Evolutionary conservation across 2,329 filamentous ascomycete genomes (phyloP).

Genomic region (Trichoderma citrinoviride): DNA sequence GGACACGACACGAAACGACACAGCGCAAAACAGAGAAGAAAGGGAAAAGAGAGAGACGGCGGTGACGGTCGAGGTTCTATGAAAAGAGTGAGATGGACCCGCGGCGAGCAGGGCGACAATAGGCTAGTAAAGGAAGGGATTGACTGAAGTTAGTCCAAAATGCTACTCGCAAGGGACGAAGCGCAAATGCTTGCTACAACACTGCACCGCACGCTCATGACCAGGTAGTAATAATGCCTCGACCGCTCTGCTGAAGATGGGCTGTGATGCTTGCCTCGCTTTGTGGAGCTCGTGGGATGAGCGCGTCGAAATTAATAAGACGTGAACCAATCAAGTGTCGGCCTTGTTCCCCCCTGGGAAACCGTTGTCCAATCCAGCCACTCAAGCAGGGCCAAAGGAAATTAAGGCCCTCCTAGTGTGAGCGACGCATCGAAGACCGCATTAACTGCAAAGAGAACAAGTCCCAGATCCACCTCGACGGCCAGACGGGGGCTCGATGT

Average conservation of each 20-base stretch:
- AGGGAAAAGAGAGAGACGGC: slow-evolving; percentile 20
- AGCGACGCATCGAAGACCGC: slow-evolving; percentile 15
- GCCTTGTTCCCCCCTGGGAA: slow-evolving; percentile 26
- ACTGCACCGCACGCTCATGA: not conserved
- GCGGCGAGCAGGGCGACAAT: slow-evolving; percentile 9
- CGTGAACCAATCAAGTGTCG: slow-evolving; percentile 30
- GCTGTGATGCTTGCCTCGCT: slow-evolving; percentile 12
- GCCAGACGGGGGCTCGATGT: slow-evolving; percentile 4
- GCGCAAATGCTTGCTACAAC: not conserved
- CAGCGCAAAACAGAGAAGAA: slow-evolving; percentile 12
- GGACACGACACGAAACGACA: slow-evolving; percentile 16
- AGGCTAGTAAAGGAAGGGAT: slow-evolving; percentile 22
- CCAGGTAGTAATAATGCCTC: slow-evolving; percentile 18
- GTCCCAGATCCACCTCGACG: not conserved
- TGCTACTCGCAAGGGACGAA: not conserved
- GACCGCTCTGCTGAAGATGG: slow-evolving; percentile 20
- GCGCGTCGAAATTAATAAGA: slow-evolving; percentile 28
- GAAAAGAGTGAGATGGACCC: slow-evolving; percentile 20
- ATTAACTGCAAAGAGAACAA: slow-evolving; percentile 9
- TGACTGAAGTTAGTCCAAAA: slow-evolving; percentile 15
- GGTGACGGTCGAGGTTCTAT: slow-evolving; percentile 16
- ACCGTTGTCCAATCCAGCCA: slow-evolving; percentile 15
- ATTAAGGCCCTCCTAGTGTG: slow-evolving; percentile 21
- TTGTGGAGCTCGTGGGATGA: slow-evolving; percentile 19
- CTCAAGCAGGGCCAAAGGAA: slow-evolving; percentile 18